Percentiles rank a stretch among this genome's conserved stretches.
Evolutionary conservation across 164 flowering plant species (phyloP).

Genomic region (Stephania yunnanensis): DNA sequence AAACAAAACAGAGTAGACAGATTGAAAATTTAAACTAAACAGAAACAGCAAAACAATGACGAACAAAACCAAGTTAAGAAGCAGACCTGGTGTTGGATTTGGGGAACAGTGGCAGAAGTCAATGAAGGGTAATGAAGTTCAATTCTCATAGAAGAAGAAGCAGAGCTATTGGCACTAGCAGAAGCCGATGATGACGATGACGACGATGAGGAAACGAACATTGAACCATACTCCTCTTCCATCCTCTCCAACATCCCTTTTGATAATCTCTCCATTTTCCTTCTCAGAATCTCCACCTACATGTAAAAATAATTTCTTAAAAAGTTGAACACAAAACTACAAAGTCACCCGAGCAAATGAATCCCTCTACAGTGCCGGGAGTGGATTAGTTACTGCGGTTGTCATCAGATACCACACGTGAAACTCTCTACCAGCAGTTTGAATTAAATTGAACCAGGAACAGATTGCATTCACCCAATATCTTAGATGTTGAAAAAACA

Average conservation of each 20-base stretch:
- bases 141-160: background rate
- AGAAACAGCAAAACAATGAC: background rate
- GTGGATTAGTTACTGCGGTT: background rate
- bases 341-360: no score
- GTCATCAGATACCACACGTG: no score
- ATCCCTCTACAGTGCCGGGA: background rate
- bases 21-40: background rate
- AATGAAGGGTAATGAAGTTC: background rate
- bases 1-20: background rate
- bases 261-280: conserved; percentile 62
- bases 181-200: conserved; percentile 16
- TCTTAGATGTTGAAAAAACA: no score
- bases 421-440: no score
- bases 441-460: no score
- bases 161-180: background rate
- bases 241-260: conserved; percentile 60
- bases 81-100: background rate
- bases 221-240: conserved; percentile 53
- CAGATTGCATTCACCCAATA: no score
- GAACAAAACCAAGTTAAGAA: background rate
- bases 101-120: background rate
- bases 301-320: background rate
- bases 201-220: conserved; percentile 32
- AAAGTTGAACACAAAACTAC: background rate
- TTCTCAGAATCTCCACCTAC: conserved; percentile 50